Conservation (phyloP, 2,329 filamentous ascomycete genomes). For the Scortechinia acanthostroma region DNA sequence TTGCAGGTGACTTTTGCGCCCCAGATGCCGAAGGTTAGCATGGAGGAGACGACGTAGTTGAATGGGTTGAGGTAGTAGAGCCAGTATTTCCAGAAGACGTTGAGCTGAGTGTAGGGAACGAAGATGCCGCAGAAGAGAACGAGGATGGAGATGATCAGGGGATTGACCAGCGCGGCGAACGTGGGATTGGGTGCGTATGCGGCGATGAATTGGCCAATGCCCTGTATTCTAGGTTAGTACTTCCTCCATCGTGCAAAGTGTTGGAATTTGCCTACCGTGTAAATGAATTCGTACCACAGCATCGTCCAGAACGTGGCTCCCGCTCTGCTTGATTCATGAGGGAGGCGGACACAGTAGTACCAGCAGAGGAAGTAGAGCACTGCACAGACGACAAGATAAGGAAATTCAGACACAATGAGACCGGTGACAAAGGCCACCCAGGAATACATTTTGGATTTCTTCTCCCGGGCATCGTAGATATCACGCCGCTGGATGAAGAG, state of each 20-base stretch:
- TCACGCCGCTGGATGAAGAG: conserved; percentile 47
- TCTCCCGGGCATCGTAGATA: conserved; percentile 50
- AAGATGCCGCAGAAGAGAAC: conserved; percentile 71
- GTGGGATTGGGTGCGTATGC: conserved; percentile 54
- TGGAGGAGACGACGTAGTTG: conserved; percentile 49
- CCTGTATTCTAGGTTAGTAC: too few relatives aligned
- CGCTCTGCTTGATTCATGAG: conserved; percentile 27
- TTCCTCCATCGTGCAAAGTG: too few relatives aligned
- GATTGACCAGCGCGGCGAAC: conserved; percentile 50
- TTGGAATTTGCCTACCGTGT: too few relatives aligned
- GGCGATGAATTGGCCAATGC: conserved; percentile 56
- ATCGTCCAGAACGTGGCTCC: conserved; percentile 45
- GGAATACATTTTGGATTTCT: conserved; percentile 54
- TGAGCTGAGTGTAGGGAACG: conserved; percentile 57
- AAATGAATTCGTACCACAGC: conserved; percentile 52
- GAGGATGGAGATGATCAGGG: conserved; percentile 45
- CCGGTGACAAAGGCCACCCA: conserved; percentile 52
- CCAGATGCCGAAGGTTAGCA: conserved; percentile 43
- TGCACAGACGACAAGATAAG: conserved; percentile 32
- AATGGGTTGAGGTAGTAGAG: conserved; percentile 57
- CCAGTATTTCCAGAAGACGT: conserved; percentile 63
- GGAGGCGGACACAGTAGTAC: conserved; percentile 51
- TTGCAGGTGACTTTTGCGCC: conserved; percentile 34
- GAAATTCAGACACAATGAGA: conserved; percentile 36
- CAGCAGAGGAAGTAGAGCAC: conserved; percentile 42